Evolutionary conservation across 192 early-diverging fungal species (phyloP), one percentile per base, ranked within the genome.

Genomic region (Anaeromyces robustus): DNA sequence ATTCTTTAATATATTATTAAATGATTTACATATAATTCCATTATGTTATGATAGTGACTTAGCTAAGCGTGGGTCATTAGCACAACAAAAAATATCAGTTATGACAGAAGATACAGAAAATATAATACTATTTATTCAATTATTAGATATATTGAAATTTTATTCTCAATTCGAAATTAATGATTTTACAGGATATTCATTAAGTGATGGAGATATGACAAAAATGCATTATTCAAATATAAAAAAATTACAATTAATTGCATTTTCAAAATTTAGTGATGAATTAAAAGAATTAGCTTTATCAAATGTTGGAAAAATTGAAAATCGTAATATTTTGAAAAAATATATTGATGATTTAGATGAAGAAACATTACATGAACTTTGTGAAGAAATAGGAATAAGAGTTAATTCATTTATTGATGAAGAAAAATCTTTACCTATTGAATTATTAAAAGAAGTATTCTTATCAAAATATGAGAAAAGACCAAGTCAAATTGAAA

Each of bases 131-230:
- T 92, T 92, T 31, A 86, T 88, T n/a, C 89, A 92, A 52, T 87
- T 97, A 29, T 79, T 93, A 43, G 90, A 89, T 19, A 86, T 92
- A 78, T 88, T 94, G n/a, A 86, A 84, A 26, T 91, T 89, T 81
- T 95, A 96, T 82, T 83, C 89, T 18, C 86, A 87, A 43, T 97
- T 97, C 80, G 92, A 94, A 39, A 92, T 99, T 22, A 90, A 93
- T 81, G 92, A 95, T 39, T 88, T 92, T 22, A 94, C 92, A 9
- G 97, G 97, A 37, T 81, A 86, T 26, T 89, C 94, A 2, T 86
- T 98, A 30, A 89, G 90, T 4, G 88, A 88, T 19, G 85, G 86
- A 4, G 91, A 95, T 43, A 91, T 92, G 83, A 89, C 86, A 2
- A 88, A 90, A 68, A 77, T 82, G 11, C 91, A 94, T 79, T 91